A percentile compares a stretch with the other conserved stretches of the same genome.
Conservation (phyloP, 2,329 filamentous ascomycete species). For the Leptographium galeiforme region DNA sequence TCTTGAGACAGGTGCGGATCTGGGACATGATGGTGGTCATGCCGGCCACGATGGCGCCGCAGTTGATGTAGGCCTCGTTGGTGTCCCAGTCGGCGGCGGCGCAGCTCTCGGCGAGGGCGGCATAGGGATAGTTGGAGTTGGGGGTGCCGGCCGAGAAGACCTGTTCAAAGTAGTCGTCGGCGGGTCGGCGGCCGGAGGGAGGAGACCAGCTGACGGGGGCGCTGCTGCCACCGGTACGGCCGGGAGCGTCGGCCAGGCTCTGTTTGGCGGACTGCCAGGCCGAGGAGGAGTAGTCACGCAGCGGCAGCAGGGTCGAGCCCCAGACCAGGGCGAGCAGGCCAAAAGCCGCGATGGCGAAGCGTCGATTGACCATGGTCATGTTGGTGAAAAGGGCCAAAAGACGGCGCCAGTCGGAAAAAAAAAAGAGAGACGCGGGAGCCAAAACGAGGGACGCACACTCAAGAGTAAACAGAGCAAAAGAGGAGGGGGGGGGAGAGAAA, state of each 20-base stretch:
- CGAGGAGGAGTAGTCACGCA: slow-evolving; percentile 4
- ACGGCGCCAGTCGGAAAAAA: neutral
- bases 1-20: slow-evolving; percentile 22
- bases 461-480: too few species aligned
- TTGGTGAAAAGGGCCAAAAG: neutral
- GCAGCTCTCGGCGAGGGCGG: slow-evolving; percentile 14
- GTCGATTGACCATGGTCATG: slow-evolving; percentile 8
- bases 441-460: too few species aligned
- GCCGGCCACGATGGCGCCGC: slow-evolving; percentile 18
- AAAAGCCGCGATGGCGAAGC: slow-evolving; percentile 5
- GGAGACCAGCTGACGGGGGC: neutral
- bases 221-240: neutral
- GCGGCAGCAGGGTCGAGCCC: slow-evolving; percentile 4
- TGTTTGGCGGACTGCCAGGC: slow-evolving; percentile 12
- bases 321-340: slow-evolving; percentile 8
- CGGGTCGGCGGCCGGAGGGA: neutral
- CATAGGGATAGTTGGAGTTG: slow-evolving; percentile 12
- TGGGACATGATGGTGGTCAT: slow-evolving; percentile 21
- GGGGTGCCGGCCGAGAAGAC: slow-evolving; percentile 15
- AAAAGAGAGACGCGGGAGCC: neutral
- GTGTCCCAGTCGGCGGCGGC: slow-evolving; percentile 13
- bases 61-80: slow-evolving; percentile 19
- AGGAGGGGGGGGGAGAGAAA: too few species aligned
- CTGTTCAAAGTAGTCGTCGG: slow-evolving; percentile 18
- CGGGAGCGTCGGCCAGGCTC: neutral